Conservation (phyloP, 2,329 filamentous ascomycete genomes). For the Colletotrichum tropicale region DNA sequence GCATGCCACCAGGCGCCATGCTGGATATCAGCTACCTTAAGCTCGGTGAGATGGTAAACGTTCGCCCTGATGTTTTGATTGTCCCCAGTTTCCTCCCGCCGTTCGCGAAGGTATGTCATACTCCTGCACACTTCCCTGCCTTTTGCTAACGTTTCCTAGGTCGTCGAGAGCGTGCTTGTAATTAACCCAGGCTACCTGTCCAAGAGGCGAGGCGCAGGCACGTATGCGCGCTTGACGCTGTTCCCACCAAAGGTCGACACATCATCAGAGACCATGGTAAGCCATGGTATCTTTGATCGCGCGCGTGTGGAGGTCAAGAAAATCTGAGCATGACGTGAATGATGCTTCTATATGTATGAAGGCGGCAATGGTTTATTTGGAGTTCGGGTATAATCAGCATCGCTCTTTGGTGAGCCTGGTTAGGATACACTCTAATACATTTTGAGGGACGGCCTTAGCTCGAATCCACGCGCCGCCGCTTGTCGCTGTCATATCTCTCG, state of each 20-base stretch:
- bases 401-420: background rate
- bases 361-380: conserved; percentile 1
- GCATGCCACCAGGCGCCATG: conserved; percentile 73
- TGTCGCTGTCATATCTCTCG: conserved; percentile 62
- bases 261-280: conserved; percentile 64
- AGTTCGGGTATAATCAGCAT: conserved; percentile 24
- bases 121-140: background rate
- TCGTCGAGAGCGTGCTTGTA: conserved; percentile 86
- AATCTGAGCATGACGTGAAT: conserved; percentile 53
- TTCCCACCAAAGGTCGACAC: conserved; percentile 67
- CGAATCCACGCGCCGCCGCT: conserved; percentile 59
- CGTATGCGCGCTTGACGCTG: conserved; percentile 81
- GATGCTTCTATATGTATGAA: background rate
- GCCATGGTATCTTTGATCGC: conserved; percentile 80
- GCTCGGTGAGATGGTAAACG: conserved; percentile 88
- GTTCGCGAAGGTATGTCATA: conserved; percentile 77
- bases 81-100: conserved; percentile 82
- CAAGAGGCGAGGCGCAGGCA: conserved; percentile 83
- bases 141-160: conserved; percentile 52
- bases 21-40: conserved; percentile 86
- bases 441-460: conserved; percentile 25
- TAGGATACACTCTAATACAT: conserved; percentile 14
- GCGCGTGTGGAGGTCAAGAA: conserved; percentile 86
- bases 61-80: conserved; percentile 83
- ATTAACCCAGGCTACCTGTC: conserved; percentile 91